These are phyloP conservation scores for Corymbia calophylla DNA, from an alignment of 441 rosid species.

Conservation along the genomic window DNA sequence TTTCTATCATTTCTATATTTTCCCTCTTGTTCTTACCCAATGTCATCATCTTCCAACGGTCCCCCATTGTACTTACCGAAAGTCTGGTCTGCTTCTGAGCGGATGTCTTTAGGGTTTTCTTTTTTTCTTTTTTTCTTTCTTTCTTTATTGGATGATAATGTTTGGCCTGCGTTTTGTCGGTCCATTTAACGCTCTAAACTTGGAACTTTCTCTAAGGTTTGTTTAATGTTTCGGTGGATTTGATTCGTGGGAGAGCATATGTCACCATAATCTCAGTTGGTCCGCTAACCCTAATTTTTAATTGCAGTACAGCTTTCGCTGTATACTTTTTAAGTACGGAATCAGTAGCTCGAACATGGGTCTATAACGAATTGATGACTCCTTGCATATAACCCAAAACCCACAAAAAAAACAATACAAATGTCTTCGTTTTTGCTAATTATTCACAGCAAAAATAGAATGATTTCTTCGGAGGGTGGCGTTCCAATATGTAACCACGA, in stretches of 20 bases:
- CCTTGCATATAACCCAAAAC: neutral
- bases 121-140: neutral
- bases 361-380: neutral
- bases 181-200: neutral
- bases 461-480: neutral
- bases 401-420: neutral
- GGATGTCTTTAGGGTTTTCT: neutral
- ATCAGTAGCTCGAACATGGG: neutral
- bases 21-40: neutral
- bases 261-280: conserved; percentile 1
- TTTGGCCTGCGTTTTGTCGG: neutral
- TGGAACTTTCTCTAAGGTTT: neutral
- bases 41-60: neutral
- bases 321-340: neutral
- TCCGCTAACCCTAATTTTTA: neutral
- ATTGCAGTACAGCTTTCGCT: neutral
- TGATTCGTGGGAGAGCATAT: neutral
- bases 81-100: neutral
- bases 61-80: neutral
- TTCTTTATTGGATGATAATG: neutral
- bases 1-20: neutral
- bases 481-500: neutral
- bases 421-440: neutral
- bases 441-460: neutral
- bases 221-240: neutral